These are phyloP conservation scores for Pichia sp. DNA, from an alignment of 1,139 yeast genomes.

Conservation along the genomic window DNA sequence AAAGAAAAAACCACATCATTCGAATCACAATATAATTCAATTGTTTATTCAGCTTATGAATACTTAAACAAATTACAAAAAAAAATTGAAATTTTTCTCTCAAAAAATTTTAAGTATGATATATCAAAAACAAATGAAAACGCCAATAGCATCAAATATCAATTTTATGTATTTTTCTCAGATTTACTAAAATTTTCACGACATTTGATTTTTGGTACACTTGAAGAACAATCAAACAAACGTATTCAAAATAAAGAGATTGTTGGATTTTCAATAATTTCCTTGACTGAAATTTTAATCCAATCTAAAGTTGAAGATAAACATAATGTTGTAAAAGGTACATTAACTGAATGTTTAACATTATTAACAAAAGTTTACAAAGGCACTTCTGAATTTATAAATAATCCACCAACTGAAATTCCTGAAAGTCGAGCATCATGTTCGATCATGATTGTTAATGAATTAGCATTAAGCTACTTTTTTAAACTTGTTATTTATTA, in stretches of 20 bases:
- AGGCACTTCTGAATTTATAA: constrained; percentile 43
- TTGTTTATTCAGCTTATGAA: constrained; percentile 1
- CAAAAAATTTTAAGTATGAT: background rate
- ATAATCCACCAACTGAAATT: constrained; percentile 27
- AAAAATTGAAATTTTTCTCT: constrained; percentile 23
- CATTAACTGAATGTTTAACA: constrained; percentile 53
- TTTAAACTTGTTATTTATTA: constrained; percentile 58
- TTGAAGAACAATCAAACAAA: constrained; percentile 52
- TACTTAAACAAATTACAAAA: constrained; percentile 17
- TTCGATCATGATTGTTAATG: constrained; percentile 51
- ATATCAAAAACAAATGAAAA: background rate
- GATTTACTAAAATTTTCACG: constrained; percentile 2
- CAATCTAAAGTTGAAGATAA: constrained; percentile 62
- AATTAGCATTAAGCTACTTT: constrained; percentile 56
- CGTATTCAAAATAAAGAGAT: constrained; percentile 53
- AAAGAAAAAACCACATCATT: constrained; percentile 3
- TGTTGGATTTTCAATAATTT: constrained; percentile 59
- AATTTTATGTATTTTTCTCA: background rate
- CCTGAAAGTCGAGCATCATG: constrained; percentile 30
- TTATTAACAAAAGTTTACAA: constrained; percentile 56
- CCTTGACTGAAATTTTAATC: constrained; percentile 51
- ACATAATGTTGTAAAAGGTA: constrained; percentile 44
- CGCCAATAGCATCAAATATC: constrained; percentile 1
- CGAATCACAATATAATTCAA: constrained; percentile 4
- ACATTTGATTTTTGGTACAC: constrained; percentile 38